These are phyloP conservation scores for Candida tammaniensis DNA, from an alignment of 805 yeast genomes.

Conservation along the genomic window DNA sequence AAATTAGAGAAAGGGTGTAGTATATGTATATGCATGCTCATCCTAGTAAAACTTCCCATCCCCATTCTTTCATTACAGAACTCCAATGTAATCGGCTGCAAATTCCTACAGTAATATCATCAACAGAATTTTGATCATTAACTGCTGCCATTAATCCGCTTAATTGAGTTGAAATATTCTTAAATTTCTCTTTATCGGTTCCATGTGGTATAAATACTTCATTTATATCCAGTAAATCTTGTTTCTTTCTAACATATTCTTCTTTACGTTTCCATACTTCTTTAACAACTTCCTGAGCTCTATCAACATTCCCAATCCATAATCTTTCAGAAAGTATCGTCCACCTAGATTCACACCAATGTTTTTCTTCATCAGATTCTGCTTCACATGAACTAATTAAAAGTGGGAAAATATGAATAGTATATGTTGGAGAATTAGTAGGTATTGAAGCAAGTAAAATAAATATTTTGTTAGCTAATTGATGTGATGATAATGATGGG, in stretches of 20 bases:
- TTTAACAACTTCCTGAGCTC: slow-evolving; percentile 64
- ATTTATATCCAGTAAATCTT: too few species aligned
- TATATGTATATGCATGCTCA: too few species aligned
- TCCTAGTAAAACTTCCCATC: slow-evolving; percentile 68
- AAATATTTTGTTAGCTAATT: slow-evolving; percentile 57
- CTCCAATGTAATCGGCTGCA: slow-evolving; percentile 63
- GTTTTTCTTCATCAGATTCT: slow-evolving; percentile 52
- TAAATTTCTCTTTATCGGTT: slow-evolving; percentile 18
- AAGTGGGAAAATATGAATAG: slow-evolving; percentile 64
- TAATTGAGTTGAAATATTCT: slow-evolving; percentile 29
- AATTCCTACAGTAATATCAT: slow-evolving; percentile 37
- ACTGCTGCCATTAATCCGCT: slow-evolving; percentile 42
- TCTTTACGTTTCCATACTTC: slow-evolving; percentile 72
- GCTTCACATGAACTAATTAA: slow-evolving; percentile 68
- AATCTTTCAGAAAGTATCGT: slow-evolving; percentile 46
- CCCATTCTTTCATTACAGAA: slow-evolving; percentile 71
- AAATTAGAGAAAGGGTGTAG: too few species aligned
- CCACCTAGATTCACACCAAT: slow-evolving; percentile 64
- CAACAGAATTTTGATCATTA: slow-evolving; percentile 27
- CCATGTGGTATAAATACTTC: slow-evolving; percentile 15
- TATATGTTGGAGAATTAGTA: slow-evolving; percentile 50
- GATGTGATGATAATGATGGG: slow-evolving; percentile 52
- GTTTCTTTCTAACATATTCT: slow-evolving; percentile 26
- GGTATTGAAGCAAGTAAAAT: slow-evolving; percentile 64
- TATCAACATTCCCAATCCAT: slow-evolving; percentile 66